Conservation (phyloP, 495 filamentous ascomycete genomes). For the Haplographium delicatum region DNA sequence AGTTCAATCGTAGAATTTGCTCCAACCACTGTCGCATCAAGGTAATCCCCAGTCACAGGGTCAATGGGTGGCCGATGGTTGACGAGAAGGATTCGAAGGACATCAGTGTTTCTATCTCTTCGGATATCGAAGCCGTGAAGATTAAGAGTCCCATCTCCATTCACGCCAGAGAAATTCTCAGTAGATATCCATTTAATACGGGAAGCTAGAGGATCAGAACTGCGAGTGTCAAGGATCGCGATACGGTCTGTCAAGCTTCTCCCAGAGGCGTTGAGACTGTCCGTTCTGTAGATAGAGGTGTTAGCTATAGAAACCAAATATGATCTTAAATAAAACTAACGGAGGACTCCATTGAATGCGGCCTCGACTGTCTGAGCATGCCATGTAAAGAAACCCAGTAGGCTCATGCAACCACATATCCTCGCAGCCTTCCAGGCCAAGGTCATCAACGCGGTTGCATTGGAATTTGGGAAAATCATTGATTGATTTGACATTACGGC, state of each 20-base stretch:
- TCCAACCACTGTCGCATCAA: slow-evolving; percentile 28
- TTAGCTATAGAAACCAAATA: no score
- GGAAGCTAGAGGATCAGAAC: slow-evolving; percentile 20
- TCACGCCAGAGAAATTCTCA: slow-evolving; percentile 24
- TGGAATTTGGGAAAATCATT: slow-evolving; percentile 27
- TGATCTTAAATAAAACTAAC: no score
- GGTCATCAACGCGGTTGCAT: slow-evolving; percentile 29
- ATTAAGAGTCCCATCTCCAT: slow-evolving; percentile 27
- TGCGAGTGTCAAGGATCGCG: slow-evolving; percentile 32
- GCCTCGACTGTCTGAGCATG: slow-evolving; percentile 28
- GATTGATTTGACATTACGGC: slow-evolving; percentile 27
- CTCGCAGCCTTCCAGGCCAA: slow-evolving; percentile 35
- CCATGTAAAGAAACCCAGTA: slow-evolving; percentile 32
- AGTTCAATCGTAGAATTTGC: slow-evolving; percentile 38
- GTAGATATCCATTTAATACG: slow-evolving; percentile 23
- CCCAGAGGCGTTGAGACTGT: slow-evolving; percentile 19
- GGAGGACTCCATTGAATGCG: slow-evolving; percentile 26
- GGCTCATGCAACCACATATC: slow-evolving; percentile 36
- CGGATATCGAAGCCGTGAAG: slow-evolving; percentile 31
- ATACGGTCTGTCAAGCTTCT: slow-evolving; percentile 25
- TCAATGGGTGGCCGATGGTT: slow-evolving; percentile 37
- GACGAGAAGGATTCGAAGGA: slow-evolving; percentile 32
- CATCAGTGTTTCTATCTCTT: slow-evolving; percentile 9
- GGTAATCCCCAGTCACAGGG: slow-evolving; percentile 25
- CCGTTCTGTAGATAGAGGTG: slow-evolving; percentile 9